Evolutionary conservation across 495 filamentous ascomycete genomes (phyloP).

Genomic region (Friedmanniomyces endolithicus): DNA sequence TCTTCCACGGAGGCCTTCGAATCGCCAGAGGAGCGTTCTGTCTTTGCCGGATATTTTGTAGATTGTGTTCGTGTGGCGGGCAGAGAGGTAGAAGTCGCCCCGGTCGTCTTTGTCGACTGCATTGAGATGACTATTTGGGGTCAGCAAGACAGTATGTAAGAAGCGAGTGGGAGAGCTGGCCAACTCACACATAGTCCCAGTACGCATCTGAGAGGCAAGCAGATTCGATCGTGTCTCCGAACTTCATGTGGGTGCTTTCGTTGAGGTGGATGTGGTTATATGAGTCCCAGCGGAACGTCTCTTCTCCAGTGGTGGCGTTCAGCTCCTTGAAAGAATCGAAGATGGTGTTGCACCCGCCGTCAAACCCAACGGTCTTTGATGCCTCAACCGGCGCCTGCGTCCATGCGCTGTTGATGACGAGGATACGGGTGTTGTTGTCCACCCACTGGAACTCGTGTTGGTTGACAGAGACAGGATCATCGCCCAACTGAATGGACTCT

Average conservation of each 20-base stretch:
- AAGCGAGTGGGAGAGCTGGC: background rate
- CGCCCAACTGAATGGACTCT: background rate
- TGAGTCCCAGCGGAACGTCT: constrained; percentile 6
- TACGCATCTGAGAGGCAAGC: background rate
- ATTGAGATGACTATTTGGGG: constrained; percentile 14
- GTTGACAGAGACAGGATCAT: background rate
- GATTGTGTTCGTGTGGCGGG: constrained; percentile 13
- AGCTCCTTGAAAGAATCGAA: constrained; percentile 11
- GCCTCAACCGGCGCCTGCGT: constrained; percentile 1
- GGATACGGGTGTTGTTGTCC: background rate
- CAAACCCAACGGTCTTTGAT: background rate
- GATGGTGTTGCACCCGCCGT: background rate
- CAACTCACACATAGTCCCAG: constrained; percentile 12
- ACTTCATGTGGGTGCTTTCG: constrained; percentile 4
- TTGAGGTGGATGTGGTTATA: constrained; percentile 3
- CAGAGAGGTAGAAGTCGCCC: constrained; percentile 20
- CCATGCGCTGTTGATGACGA: background rate
- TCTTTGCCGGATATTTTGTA: constrained; percentile 16
- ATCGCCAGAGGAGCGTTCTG: constrained; percentile 18
- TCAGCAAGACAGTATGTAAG: background rate
- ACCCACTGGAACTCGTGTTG: constrained; percentile 5
- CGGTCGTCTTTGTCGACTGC: constrained; percentile 16
- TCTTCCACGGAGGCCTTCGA: constrained; percentile 6
- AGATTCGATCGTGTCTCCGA: background rate
- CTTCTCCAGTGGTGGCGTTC: background rate